phyloP scores from a whole-genome alignment of 441 rosid species.

The Macaranga tanarius region DNA sequence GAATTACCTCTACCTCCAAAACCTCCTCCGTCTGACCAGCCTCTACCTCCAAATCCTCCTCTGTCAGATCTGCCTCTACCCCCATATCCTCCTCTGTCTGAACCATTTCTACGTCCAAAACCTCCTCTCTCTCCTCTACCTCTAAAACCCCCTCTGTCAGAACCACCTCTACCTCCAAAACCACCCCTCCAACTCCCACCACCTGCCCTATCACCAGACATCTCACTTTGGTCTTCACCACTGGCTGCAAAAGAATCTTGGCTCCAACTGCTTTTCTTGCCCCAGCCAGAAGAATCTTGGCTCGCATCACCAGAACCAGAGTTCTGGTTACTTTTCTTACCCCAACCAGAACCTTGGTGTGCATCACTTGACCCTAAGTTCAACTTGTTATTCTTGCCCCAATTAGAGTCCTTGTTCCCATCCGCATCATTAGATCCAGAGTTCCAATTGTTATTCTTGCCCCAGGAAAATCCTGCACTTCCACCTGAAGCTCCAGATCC shows the following conservation, averaged over 20 bases:
- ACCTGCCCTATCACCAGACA: constrained; percentile 33
- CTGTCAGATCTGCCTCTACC: constrained; percentile 39
- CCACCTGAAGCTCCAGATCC: constrained; percentile 10
- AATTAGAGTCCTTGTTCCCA: constrained; percentile 22
- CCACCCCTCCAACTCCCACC: constrained; percentile 55
- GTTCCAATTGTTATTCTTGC: constrained; percentile 11
- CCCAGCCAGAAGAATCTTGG: constrained; percentile 30
- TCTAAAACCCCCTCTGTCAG: constrained; percentile 32
- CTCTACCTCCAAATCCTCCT: constrained; percentile 36
- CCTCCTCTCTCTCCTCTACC: constrained; percentile 30
- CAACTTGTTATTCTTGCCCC: constrained; percentile 33
- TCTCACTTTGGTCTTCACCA: constrained; percentile 33
- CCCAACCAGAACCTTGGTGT: constrained; percentile 31
- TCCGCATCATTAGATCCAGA: constrained; percentile 11
- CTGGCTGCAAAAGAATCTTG: constrained; percentile 35
- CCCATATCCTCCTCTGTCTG: constrained; percentile 41
- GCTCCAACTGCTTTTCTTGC: constrained; percentile 38
- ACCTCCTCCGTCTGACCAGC: constrained; percentile 27
- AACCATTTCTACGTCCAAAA: constrained; percentile 40
- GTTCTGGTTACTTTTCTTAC: constrained; percentile 28
- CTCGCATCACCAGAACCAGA: constrained; percentile 31
- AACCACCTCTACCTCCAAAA: constrained; percentile 42
- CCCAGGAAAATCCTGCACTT: constrained; percentile 13
- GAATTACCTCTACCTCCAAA: constrained; percentile 34
- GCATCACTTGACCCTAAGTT: constrained; percentile 24